Evolutionary conservation across 495 filamentous ascomycete genomes (phyloP).

Genomic region (Aspergillus wentii): DNA sequence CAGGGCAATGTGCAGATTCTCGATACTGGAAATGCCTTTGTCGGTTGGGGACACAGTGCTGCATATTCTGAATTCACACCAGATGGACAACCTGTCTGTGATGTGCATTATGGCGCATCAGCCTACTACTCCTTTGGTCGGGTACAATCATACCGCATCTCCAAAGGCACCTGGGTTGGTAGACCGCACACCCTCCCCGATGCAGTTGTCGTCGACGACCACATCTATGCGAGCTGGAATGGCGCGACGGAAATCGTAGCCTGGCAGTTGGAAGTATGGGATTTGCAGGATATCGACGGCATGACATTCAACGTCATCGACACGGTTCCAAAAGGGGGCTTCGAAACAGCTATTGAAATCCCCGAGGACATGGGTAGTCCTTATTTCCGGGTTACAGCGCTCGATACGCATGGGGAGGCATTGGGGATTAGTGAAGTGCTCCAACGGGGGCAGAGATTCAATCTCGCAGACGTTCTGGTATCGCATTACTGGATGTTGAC

Average conservation of each 20-base stretch:
- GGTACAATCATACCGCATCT: slow-evolving; percentile 30
- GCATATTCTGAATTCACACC: slow-evolving; percentile 51
- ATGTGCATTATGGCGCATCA: slow-evolving; percentile 32
- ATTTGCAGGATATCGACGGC: slow-evolving; percentile 8
- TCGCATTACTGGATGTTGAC: too few species aligned
- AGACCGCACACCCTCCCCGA: slow-evolving; percentile 24
- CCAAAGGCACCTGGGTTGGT: slow-evolving; percentile 34
- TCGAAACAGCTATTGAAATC: slow-evolving; percentile 18
- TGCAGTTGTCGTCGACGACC: slow-evolving; percentile 16
- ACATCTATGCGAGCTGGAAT: slow-evolving; percentile 41
- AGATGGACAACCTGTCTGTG: slow-evolving; percentile 45
- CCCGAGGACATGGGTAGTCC: slow-evolving; percentile 7
- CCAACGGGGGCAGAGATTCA: slow-evolving; percentile 2
- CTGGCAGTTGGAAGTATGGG: slow-evolving; percentile 33
- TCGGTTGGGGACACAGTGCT: slow-evolving; percentile 55
- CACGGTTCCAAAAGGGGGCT: slow-evolving; percentile 13
- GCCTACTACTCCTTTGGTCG: slow-evolving; percentile 34
- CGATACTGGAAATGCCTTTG: slow-evolving; percentile 43
- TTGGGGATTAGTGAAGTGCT: slow-evolving; percentile 16
- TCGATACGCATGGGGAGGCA: slow-evolving; percentile 16
- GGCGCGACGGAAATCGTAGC: slow-evolving; percentile 39
- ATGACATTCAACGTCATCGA: slow-evolving; percentile 3
- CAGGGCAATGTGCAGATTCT: slow-evolving; percentile 57
- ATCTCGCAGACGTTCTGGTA: too few species aligned
- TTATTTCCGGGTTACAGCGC: slow-evolving; percentile 15